Evolutionary conservation across 2,329 filamentous ascomycete genomes (phyloP), one percentile per base, ranked within the genome.

Genomic region (Endoconidiophora laricicola): DNA sequence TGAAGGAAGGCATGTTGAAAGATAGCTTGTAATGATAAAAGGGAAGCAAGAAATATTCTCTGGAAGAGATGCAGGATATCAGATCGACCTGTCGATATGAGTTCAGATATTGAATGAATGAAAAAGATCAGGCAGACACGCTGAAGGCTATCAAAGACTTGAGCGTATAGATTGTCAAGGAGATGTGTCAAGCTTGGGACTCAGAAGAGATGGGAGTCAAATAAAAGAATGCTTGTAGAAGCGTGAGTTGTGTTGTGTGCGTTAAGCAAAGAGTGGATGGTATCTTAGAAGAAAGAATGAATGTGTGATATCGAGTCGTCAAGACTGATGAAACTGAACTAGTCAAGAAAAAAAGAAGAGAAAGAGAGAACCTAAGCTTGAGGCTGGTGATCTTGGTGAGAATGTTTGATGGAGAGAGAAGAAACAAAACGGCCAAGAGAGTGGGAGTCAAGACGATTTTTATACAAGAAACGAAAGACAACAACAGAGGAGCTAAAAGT

Each of bases 1-100:
- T 60, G 58, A 50, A 44, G 39, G 16, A 42, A 42, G 33, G 29
- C 43, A 54, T 51, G 4, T 24, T 44, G 29, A 33, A 22, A 20
- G 44, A 43, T 50, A 16, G 41, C 16, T 38, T 24, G 14, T n/a
- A 47, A 29, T 14, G 20, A 46, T 20, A 24, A 12, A 4, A 18
- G 16, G 3, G 29, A 23, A 14, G 10, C 18, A 23, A 14, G 14
- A 38, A 10, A 10, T 7, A 9, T 22, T 10, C 12, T 37, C 16
- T 22, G 16, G 5, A 12, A 26, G 6, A 23, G 29, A 22, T 5
- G 29, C 9, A 46, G 18, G 18, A 48, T 23, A 24, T 23, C 38
- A 44, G 18, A 49, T 44, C 23, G 16, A 49, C 47, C 47, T 23
- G 40, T 49, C 40, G 26, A 49, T 36, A 41, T 48, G 45, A 16